phyloP scores from a whole-genome alignment of 805 yeast species.

The Komagataella phaffii region DNA sequence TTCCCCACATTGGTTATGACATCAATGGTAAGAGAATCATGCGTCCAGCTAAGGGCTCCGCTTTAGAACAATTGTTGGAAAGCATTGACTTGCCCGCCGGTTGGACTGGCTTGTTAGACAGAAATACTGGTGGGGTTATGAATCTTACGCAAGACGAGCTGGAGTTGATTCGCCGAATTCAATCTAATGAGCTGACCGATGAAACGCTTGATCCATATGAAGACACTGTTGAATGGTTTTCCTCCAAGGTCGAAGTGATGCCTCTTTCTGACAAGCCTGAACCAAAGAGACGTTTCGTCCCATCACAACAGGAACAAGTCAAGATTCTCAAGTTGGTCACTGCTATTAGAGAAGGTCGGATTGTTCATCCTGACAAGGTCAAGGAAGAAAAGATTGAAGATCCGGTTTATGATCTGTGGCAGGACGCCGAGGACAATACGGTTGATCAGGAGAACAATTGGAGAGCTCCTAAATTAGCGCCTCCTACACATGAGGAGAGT shows the following conservation, averaged over 20 bases:
- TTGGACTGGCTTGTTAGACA: constrained; percentile 94
- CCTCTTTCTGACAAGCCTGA: constrained; percentile 92
- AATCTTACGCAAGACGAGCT: constrained; percentile 80
- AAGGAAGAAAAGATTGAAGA: constrained; percentile 36
- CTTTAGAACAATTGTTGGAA: constrained; percentile 81
- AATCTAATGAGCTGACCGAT: constrained; percentile 72
- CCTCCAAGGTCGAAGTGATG: constrained; percentile 71
- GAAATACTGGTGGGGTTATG: constrained; percentile 73
- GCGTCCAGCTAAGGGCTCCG: constrained; percentile 97
- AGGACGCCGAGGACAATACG: constrained; percentile 40
- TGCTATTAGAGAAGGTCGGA: constrained; percentile 94
- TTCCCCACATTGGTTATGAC: constrained; percentile 95
- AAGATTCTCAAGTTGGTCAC: constrained; percentile 91
- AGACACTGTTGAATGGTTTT: constrained; percentile 93
- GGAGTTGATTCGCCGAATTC: constrained; percentile 77
- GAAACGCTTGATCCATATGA: constrained; percentile 79
- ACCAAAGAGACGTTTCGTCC: constrained; percentile 93
- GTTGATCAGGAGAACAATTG: constrained; percentile 79
- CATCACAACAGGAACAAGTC: constrained; percentile 94
- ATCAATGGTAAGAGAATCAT: constrained; percentile 95
- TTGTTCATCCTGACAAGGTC: constrained; percentile 58
- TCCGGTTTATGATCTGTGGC: constrained; percentile 74
- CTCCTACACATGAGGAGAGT: constrained; percentile 93
- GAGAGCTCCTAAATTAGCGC: constrained; percentile 90
- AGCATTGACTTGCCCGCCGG: constrained; percentile 93